Evolutionary conservation across 1,284 basidiomycete species (phyloP).

Genomic region (Fistulina hepatica): DNA sequence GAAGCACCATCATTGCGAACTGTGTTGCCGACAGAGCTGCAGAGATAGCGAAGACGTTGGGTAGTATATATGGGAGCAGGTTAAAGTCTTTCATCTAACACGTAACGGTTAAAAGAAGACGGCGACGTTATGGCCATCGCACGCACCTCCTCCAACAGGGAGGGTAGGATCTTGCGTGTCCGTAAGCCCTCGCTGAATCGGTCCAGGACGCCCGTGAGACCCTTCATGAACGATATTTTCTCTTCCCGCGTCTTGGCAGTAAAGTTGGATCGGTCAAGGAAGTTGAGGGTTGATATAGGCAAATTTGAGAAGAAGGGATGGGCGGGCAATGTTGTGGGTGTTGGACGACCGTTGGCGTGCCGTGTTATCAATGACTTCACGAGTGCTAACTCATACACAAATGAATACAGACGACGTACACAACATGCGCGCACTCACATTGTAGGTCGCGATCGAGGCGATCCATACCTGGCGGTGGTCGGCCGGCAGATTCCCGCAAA

Average conservation of each 20-base stretch:
- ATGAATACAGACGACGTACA: background rate
- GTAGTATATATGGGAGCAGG: conserved; percentile 91
- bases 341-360: conserved; percentile 61
- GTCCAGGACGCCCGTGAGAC: conserved; percentile 72
- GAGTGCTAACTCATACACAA: conserved; percentile 41
- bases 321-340: conserved; percentile 68
- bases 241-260: conserved; percentile 91
- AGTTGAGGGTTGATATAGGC: conserved; percentile 95
- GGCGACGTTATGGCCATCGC: background rate
- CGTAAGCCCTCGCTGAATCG: conserved; percentile 83
- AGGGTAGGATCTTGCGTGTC: conserved; percentile 87
- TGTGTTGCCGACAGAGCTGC: conserved; percentile 68
- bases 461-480: conserved; percentile 48
- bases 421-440: conserved; percentile 29
- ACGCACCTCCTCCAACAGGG: conserved; percentile 82
- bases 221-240: conserved; percentile 93
- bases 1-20: conserved; percentile 76
- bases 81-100: conserved; percentile 85
- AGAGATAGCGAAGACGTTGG: conserved; percentile 92
- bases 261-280: conserved; percentile 92
- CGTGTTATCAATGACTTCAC: conserved; percentile 74
- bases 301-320: conserved; percentile 92
- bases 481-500: conserved; percentile 72
- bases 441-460: conserved; percentile 58
- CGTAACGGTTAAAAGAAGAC: background rate